Conservation (phyloP, 202 grass and related monocot species). For the Digitaria exilis region DNA sequence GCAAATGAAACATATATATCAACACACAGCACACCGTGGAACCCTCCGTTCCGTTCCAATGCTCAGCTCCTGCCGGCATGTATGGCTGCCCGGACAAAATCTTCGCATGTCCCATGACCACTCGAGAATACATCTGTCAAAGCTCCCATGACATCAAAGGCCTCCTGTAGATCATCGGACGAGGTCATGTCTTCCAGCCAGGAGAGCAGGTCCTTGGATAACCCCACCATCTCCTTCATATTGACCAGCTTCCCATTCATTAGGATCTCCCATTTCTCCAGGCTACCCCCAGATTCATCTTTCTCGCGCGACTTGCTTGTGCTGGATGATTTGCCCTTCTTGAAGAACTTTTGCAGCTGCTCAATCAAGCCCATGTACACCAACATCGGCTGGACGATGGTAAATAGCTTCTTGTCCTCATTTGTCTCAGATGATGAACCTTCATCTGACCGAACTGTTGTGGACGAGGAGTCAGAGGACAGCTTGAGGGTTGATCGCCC, state of each 20-base stretch:
- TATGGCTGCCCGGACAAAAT: conserved; percentile 80
- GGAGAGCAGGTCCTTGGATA: conserved; percentile 75
- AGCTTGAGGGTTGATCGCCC: conserved; percentile 53
- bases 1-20: conserved; percentile 5
- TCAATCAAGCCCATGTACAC: conserved; percentile 92
- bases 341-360: conserved; percentile 89
- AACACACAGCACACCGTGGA: neutral
- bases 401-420: conserved; percentile 66
- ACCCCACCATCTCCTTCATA: conserved; percentile 84
- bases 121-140: conserved; percentile 68
- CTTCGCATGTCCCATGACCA: conserved; percentile 63
- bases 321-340: conserved; percentile 51
- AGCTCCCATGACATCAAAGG: conserved; percentile 87
- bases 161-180: conserved; percentile 82
- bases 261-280: conserved; percentile 71
- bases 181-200: conserved; percentile 93
- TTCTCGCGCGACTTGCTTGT: conserved; percentile 27
- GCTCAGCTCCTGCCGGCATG: conserved; percentile 54
- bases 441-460: conserved; percentile 44
- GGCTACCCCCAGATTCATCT: conserved; percentile 30
- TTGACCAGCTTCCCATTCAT: conserved; percentile 92
- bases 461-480: conserved; percentile 40
- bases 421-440: conserved; percentile 51
- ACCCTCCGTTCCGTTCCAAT: neutral
- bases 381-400: conserved; percentile 79